Percentiles rank a stretch among this genome's conserved stretches.
phyloP scores from a whole-genome alignment of 495 filamentous ascomycete genomes.

The Tuber microsphaerosporum region DNA sequence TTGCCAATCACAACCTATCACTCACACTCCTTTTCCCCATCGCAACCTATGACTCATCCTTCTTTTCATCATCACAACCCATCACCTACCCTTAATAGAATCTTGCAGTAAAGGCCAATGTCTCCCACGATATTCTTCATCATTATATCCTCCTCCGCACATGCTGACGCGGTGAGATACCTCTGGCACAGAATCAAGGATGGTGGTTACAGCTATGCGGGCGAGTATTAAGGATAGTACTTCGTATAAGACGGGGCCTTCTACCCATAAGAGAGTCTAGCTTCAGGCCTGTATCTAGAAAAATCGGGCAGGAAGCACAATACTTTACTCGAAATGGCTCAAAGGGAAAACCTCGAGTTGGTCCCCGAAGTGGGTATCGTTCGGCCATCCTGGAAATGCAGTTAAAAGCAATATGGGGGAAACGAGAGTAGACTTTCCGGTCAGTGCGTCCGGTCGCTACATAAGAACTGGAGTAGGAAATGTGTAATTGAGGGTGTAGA shows the following conservation, averaged over 20 bases:
- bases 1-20: no score
- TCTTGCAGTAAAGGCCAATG: constrained; percentile 58
- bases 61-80: no score
- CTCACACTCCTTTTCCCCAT: no score
- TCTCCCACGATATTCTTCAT: constrained; percentile 77
- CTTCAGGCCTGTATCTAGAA: constrained; percentile 64
- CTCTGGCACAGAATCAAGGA: constrained; percentile 76
- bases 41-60: no score
- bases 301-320: constrained; percentile 55
- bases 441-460: neutral
- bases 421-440: neutral
- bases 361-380: neutral
- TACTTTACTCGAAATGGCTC: neutral
- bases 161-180: constrained; percentile 79
- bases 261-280: constrained; percentile 69
- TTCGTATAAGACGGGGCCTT: constrained; percentile 93
- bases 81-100: no score
- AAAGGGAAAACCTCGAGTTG: neutral
- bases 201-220: constrained; percentile 71
- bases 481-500: neutral
- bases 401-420: neutral
- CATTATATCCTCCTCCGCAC: constrained; percentile 75
- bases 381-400: neutral
- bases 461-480: neutral
- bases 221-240: constrained; percentile 91